A percentile compares a stretch with the other conserved stretches of the same genome.
Conservation (phyloP, 768 basidiomycete genomes). For the Hygrophoropsis aurantiaca region DNA sequence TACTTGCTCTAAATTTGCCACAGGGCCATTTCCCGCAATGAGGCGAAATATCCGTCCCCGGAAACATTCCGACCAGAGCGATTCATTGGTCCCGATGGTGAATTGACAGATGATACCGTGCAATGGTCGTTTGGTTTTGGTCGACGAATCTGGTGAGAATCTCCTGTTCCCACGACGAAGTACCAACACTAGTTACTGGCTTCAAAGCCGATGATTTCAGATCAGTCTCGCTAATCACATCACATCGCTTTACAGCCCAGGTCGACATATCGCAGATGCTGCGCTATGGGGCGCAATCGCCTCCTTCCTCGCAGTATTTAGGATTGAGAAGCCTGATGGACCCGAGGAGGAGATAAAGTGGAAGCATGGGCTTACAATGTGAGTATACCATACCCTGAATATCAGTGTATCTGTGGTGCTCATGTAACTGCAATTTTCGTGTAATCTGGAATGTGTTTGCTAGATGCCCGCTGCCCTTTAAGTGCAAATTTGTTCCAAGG, state of each 20-base stretch:
- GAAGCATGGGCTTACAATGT: constrained; percentile 12
- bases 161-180: too few species aligned
- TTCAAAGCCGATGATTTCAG: too few species aligned
- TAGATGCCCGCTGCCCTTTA: too few species aligned
- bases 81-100: constrained; percentile 19
- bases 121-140: not conserved
- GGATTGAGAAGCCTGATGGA: constrained; percentile 16
- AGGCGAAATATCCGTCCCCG: constrained; percentile 33
- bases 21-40: constrained; percentile 35
- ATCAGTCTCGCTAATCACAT: not conserved
- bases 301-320: not conserved
- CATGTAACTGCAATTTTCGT: too few species aligned
- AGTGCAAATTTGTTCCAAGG: too few species aligned
- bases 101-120: not conserved
- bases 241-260: not conserved
- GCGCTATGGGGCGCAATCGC: not conserved
- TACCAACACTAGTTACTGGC: too few species aligned
- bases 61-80: constrained; percentile 35
- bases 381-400: too few species aligned
- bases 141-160: constrained; percentile 1
- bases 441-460: too few species aligned
- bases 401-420: too few species aligned
- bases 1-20: not conserved
- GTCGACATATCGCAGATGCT: not conserved
- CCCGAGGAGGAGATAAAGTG: constrained; percentile 12